A percentile compares a stretch with the other conserved stretches of the same genome.
Evolutionary conservation across 2,329 filamentous ascomycete genomes (phyloP).

Genomic region (Pseudogymnoascus sp.): DNA sequence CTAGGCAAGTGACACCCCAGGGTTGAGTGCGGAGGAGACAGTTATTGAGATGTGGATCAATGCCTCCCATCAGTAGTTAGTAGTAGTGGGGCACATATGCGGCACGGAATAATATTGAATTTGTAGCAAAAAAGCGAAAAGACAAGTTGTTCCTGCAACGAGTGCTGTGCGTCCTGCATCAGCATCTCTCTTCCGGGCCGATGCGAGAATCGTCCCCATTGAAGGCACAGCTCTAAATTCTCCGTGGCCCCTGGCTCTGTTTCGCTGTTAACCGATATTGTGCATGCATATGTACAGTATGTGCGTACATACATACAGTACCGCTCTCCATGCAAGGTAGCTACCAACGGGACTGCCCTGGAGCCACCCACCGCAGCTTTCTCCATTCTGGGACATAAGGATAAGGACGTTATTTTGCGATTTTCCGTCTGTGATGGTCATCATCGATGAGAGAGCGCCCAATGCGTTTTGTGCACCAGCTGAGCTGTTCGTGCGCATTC

Average conservation of each 20-base stretch:
- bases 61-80: background rate
- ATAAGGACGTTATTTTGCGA: background rate
- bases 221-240: constrained; percentile 7
- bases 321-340: background rate
- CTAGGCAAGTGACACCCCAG: constrained; percentile 2
- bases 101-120: constrained; percentile 10
- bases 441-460: background rate
- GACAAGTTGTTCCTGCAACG: background rate
- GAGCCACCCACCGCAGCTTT: background rate
- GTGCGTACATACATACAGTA: background rate
- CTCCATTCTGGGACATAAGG: background rate
- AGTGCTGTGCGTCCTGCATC: background rate
- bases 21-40: constrained; percentile 4
- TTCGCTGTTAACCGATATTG: constrained; percentile 2
- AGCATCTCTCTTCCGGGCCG: constrained; percentile 8
- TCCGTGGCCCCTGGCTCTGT: constrained; percentile 7
- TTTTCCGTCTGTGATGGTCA: background rate
- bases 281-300: background rate
- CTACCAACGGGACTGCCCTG: background rate
- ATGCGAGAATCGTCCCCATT: constrained; percentile 6
- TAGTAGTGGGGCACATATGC: constrained; percentile 2
- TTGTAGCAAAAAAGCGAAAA: constrained; percentile 9
- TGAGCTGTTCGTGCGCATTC: background rate
- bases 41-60: background rate
- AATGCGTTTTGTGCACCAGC: background rate